Evolutionary conservation across 495 filamentous ascomycete species (phyloP).

Genomic region (Antarctomyces pellizariae): DNA sequence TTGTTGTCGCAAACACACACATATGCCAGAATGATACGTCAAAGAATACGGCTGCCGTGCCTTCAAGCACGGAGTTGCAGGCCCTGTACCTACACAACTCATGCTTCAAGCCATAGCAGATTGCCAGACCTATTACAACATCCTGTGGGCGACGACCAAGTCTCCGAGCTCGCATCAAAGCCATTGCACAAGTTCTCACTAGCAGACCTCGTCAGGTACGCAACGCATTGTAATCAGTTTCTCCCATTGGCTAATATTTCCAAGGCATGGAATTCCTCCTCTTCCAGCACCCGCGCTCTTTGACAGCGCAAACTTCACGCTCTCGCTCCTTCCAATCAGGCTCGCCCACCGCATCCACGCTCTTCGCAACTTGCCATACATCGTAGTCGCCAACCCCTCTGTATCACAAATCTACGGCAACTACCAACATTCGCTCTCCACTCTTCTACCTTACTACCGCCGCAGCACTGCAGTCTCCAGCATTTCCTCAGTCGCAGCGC

Average conservation of each 20-base stretch:
- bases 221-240: neutral
- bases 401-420: constrained; percentile 84
- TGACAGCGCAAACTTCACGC: constrained; percentile 80
- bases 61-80: too few species aligned
- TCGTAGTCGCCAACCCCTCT: constrained; percentile 88
- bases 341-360: constrained; percentile 84
- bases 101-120: constrained; percentile 18
- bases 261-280: constrained; percentile 73
- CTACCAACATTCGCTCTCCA: constrained; percentile 78
- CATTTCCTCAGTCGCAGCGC: too few species aligned
- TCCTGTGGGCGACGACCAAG: constrained; percentile 42
- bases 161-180: constrained; percentile 52
- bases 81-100: too few species aligned
- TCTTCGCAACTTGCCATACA: constrained; percentile 81
- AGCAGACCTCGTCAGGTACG: constrained; percentile 68
- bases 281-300: constrained; percentile 58
- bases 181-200: constrained; percentile 64
- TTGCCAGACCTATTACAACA: too few species aligned
- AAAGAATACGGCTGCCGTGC: too few species aligned
- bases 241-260: constrained; percentile 3
- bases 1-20: too few species aligned
- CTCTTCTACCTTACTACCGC: constrained; percentile 63
- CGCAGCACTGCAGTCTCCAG: too few species aligned
- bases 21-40: too few species aligned
- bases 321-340: constrained; percentile 77